phyloP scores from a whole-genome alignment of 495 filamentous ascomycete genomes.

The Talaromyces stipitatus region DNA sequence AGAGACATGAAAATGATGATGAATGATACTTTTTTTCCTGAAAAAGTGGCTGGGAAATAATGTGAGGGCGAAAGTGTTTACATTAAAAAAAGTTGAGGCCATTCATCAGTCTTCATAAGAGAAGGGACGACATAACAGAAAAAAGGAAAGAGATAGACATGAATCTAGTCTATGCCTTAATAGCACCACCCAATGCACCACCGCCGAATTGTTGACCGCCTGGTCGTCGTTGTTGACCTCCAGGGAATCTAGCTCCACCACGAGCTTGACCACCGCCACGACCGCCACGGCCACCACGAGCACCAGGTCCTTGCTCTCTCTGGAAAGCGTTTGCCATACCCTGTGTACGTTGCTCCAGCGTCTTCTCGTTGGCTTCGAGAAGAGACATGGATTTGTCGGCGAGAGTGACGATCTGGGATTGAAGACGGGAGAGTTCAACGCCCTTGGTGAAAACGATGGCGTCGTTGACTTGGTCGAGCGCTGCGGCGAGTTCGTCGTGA shows the following conservation, averaged over 20 bases:
- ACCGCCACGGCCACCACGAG: conserved; percentile 58
- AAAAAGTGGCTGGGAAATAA: neutral
- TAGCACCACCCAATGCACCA: conserved; percentile 56
- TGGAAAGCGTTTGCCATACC: conserved; percentile 93
- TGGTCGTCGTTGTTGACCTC: conserved; percentile 42
- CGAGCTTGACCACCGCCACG: conserved; percentile 61
- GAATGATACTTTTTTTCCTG: neutral
- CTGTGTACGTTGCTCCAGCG: conserved; percentile 91
- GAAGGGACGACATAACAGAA: conserved; percentile 9
- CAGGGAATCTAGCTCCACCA: conserved; percentile 49
- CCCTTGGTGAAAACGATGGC: conserved; percentile 99
- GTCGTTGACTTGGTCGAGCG: conserved; percentile 94
- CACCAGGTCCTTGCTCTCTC: conserved; percentile 69
- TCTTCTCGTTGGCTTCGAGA: conserved; percentile 96
- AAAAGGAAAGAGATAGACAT: conserved; percentile 12
- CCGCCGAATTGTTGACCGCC: conserved; percentile 57
- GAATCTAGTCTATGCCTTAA: conserved; percentile 46
- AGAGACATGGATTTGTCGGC: conserved; percentile 92
- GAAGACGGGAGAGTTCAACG: conserved; percentile 90
- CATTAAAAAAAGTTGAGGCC: neutral
- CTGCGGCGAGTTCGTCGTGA: conserved; percentile 93
- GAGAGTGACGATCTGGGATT: conserved; percentile 88
- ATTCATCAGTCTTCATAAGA: neutral
- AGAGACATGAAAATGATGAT: conserved; percentile 6
- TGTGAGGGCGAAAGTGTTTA: neutral